Conservation (phyloP, 257 asterid genomes). For the Ocimum tenuiflorum region DNA sequence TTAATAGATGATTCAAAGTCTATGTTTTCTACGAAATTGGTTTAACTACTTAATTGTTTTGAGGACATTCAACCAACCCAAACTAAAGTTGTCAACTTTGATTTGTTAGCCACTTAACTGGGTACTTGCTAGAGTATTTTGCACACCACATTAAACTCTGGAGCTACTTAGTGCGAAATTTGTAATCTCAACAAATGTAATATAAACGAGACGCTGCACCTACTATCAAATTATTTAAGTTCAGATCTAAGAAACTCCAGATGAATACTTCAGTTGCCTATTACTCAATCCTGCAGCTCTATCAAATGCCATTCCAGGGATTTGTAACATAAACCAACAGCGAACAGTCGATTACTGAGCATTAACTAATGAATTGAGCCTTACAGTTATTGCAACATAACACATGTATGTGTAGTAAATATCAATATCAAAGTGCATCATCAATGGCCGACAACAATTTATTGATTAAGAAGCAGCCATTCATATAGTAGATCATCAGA, state of each 20-base stretch:
- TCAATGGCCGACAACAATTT: too few relatives aligned
- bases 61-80: background rate
- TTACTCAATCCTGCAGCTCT: slow-evolving; percentile 2
- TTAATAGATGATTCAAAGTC: background rate
- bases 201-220: slow-evolving; percentile 1
- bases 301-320: background rate
- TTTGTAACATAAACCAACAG: background rate
- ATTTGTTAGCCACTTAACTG: too few relatives aligned
- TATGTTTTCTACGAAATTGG: background rate
- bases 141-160: background rate
- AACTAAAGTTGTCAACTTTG: background rate
- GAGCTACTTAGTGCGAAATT: background rate
- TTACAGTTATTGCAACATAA: background rate
- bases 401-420: background rate
- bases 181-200: background rate
- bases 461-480: slow-evolving; percentile 9
- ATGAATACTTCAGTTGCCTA: background rate
- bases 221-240: background rate
- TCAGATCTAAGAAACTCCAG: background rate
- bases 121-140: background rate
- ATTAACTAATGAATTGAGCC: background rate
- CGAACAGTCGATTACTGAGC: slow-evolving; percentile 3
- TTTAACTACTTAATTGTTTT: background rate
- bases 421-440: background rate
- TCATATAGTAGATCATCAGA: background rate